phyloP scores from a whole-genome alignment of 192 early-diverging fungal genomes.

The Endogone sp. region DNA sequence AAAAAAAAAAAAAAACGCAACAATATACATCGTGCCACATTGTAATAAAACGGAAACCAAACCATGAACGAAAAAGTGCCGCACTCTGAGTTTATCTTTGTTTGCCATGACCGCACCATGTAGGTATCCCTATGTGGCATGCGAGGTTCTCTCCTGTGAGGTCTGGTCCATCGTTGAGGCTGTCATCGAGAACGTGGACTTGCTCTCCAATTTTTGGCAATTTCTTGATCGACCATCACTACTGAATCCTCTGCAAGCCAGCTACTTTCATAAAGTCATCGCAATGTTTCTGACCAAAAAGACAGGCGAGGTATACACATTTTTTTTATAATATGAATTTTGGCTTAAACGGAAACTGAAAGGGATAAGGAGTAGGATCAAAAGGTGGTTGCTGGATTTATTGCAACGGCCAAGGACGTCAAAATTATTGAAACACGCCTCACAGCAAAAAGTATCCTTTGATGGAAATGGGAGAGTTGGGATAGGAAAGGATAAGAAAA shows the following conservation, averaged over 20 bases:
- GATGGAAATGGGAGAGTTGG: no score
- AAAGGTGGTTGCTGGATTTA: no score
- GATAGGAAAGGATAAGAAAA: no score
- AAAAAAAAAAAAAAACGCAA: no score
- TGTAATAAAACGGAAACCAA: no score
- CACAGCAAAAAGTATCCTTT: no score
- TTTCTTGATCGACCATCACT: conserved; percentile 74
- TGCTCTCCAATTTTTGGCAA: conserved; percentile 83
- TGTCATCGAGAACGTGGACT: conserved; percentile 60
- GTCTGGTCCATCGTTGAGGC: conserved; percentile 77
- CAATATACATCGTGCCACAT: neutral
- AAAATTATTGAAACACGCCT: no score
- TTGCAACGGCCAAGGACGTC: no score
- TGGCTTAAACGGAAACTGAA: conserved; percentile 2
- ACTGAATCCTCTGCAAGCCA: conserved; percentile 78
- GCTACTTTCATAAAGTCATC: conserved; percentile 91
- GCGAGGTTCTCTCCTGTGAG: conserved; percentile 77
- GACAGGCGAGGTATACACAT: conserved; percentile 64
- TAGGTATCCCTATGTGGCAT: conserved; percentile 81
- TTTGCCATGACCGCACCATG: neutral
- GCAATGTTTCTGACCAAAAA: conserved; percentile 85
- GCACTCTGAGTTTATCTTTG: no score
- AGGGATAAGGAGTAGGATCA: neutral
- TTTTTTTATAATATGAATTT: no score
- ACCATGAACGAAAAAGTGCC: no score